Base-by-base conservation (phyloP, 2,329 filamentous ascomycete genomes). In the Aspergillus ustus region DNA sequence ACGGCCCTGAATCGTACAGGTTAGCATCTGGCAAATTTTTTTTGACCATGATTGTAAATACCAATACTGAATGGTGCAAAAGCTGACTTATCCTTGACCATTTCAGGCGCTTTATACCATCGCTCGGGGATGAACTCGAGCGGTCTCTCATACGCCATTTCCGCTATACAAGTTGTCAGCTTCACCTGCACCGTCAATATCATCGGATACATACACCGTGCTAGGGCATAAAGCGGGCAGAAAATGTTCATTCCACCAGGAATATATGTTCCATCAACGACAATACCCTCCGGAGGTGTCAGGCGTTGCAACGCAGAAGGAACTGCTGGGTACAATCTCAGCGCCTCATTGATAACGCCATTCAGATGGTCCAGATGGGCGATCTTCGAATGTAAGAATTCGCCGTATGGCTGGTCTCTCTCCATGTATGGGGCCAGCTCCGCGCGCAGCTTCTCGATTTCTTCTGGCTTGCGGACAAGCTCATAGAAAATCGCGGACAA, bases 401-500 rank as follows among this genome's bases (percentile, higher is more conserved):
- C 61, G 4, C 51, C 45, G 11, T 31, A 6, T 3, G 17, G 19
- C 5, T 50, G 43, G 3, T 37, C 22, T 2, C 37, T 43, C 3
- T 51, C 49, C 3, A 62, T 15, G 25, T 58, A 63, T 69, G 19
- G 74, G 53, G 7, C 66, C 1, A 78, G 66, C 62, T 79, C 73
- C 56, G 73, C 56, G 44, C 76, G 67, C 50, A 81, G 62, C 58
- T 73, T 73, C 19, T 67, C 29, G 46, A 63, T 65, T 37, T 72
- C 62, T 19, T 62, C 72, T 7, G 70, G 71, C 40, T 75, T 65
- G 11, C 67, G 67, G 6, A 71, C 73, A 3, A 78, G 67, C 48
- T 77, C 65, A 63, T 79, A 82, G 68, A 83, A 79, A 7, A 81
- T 67, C 54, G 72, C 71, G 1, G 77, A 74, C 20, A 82, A 65